Conservation (phyloP, 768 basidiomycete genomes). For the Lentinula raphanica region DNA sequence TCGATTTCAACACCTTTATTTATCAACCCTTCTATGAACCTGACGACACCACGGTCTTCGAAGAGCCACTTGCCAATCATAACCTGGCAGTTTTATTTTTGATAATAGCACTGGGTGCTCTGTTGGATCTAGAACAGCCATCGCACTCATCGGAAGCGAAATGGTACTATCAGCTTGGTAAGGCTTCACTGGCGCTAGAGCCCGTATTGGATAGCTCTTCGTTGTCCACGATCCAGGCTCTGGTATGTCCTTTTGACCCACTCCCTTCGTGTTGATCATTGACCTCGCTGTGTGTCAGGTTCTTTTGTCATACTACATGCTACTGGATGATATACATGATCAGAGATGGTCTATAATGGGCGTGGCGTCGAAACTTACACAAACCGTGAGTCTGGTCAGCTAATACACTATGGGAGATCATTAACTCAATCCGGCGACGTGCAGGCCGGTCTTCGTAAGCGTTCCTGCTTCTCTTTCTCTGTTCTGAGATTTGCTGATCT, state of each 20-base stretch:
- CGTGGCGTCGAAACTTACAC: conserved; percentile 64
- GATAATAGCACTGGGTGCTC: conserved; percentile 58
- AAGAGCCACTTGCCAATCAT: conserved; percentile 41
- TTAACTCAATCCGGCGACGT: conserved; percentile 3
- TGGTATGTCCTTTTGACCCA: conserved; percentile 32
- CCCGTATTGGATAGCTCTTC: conserved; percentile 61
- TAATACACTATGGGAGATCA: not conserved
- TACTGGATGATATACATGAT: conserved; percentile 41
- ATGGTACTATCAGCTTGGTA: conserved; percentile 55
- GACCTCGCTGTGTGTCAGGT: conserved; percentile 29
- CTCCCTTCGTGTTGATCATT: not conserved
- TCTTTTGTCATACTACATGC: conserved; percentile 46
- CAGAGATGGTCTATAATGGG: conserved; percentile 70
- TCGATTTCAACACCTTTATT: conserved; percentile 48
- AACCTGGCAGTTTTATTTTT: conserved; percentile 55
- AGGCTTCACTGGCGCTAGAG: conserved; percentile 56
- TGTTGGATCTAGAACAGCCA: conserved; percentile 54
- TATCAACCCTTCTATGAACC: conserved; percentile 50
- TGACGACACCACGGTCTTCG: conserved; percentile 13
- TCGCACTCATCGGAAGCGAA: conserved; percentile 50
- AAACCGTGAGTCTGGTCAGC: conserved; percentile 41
- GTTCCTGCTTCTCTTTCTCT: conserved; percentile 10
- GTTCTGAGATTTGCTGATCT: not conserved
- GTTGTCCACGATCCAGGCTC: conserved; percentile 57
- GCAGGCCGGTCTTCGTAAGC: conserved; percentile 66